Conservation (phyloP, 225 moss, liverwort and hornwort genomes). For the Pseudoscleropodium purum region DNA sequence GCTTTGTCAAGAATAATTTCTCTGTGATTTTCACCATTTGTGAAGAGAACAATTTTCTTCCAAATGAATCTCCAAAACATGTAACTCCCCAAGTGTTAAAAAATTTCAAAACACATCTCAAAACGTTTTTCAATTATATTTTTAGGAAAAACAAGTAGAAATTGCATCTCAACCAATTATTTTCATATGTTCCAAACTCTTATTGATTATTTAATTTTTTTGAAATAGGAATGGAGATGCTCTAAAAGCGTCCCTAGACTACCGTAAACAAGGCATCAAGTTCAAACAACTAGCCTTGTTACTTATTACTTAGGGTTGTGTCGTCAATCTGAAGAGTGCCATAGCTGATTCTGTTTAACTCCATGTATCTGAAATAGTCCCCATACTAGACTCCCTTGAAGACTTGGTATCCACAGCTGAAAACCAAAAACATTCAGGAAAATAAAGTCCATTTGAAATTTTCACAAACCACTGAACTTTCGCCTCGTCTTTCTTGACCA, state of each 20-base stretch:
- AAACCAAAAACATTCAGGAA: background rate
- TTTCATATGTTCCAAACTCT: background rate
- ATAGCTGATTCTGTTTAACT: background rate
- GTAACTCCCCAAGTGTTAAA: too few relatives aligned
- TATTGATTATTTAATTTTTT: too few relatives aligned
- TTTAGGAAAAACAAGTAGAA: too few relatives aligned
- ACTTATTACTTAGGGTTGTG: background rate
- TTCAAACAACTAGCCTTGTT: background rate
- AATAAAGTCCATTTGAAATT: background rate
- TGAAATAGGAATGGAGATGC: background rate
- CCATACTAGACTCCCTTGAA: too few relatives aligned
- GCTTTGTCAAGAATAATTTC: background rate
- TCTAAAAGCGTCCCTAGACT: background rate
- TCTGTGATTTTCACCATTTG: background rate
- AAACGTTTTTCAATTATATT: background rate
- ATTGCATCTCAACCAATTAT: background rate
- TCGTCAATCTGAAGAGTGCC: background rate
- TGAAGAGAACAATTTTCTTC: background rate
- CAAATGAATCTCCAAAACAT: background rate
- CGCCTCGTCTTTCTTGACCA: background rate
- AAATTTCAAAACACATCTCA: too few relatives aligned
- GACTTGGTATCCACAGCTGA: background rate
- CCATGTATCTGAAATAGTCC: background rate
- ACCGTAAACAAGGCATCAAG: background rate
- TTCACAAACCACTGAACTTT: background rate